These are phyloP conservation scores for Pulveroboletus sp. DNA, from an alignment of 768 basidiomycete genomes.

Conservation along the genomic window DNA sequence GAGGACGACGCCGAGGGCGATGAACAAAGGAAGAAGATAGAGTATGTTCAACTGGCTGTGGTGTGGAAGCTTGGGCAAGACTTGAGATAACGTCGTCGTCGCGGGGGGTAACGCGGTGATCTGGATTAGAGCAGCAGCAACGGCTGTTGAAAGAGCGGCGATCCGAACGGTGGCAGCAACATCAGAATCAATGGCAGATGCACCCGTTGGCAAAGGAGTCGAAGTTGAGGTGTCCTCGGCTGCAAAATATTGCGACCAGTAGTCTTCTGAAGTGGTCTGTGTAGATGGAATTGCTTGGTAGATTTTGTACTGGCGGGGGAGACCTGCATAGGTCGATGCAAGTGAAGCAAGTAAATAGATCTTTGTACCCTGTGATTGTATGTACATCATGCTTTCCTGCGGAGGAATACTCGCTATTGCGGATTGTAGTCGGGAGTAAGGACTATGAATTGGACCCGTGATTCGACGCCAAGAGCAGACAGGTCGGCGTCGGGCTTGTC, in stretches of 20 bases:
- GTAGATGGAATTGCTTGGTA: slow-evolving; percentile 14
- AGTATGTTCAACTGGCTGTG: slow-evolving; percentile 23
- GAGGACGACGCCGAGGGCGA: slow-evolving; percentile 23
- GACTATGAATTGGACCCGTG: slow-evolving; percentile 42
- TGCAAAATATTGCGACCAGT: slow-evolving; percentile 40
- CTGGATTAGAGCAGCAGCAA: slow-evolving; percentile 25
- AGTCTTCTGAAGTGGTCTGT: slow-evolving; percentile 27
- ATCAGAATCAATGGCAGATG: no score
- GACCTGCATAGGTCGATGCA: slow-evolving; percentile 6
- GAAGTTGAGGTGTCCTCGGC: slow-evolving; percentile 20
- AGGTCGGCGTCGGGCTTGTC: slow-evolving; percentile 58
- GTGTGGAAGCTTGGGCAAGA: slow-evolving; percentile 18
- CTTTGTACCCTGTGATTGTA: slow-evolving; percentile 15
- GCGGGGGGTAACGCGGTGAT: slow-evolving; percentile 34
- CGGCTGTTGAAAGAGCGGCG: slow-evolving; percentile 2
- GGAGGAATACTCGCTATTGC: slow-evolving; percentile 10
- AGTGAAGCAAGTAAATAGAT: slow-evolving; percentile 1
- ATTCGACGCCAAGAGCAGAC: slow-evolving; percentile 60
- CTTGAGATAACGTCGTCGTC: slow-evolving; percentile 11
- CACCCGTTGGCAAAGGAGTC: not conserved
- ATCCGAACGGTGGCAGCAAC: not conserved
- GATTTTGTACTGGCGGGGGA: slow-evolving; percentile 6
- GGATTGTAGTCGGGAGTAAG: slow-evolving; percentile 37
- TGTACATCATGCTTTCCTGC: slow-evolving; percentile 15
- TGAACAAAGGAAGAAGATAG: slow-evolving; percentile 27